A percentile compares a stretch with the other conserved stretches of the same genome.
phyloP scores from a whole-genome alignment of 2,329 filamentous ascomycete genomes.

The Exophiala bonariae region DNA sequence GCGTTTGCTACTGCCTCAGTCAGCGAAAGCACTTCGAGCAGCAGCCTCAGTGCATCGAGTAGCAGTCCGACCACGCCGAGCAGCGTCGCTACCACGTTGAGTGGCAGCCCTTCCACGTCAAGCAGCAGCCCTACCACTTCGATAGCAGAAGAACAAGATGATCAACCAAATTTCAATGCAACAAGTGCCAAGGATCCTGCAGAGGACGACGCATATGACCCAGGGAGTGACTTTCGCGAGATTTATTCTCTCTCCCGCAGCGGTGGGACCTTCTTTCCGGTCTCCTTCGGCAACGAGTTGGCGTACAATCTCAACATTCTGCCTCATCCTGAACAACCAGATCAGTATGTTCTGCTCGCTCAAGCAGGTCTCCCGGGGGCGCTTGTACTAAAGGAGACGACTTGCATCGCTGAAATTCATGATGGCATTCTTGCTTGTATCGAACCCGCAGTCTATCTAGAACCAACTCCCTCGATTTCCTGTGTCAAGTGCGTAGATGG shows the following conservation, averaged over 20 bases:
- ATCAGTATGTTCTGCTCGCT: slow-evolving; percentile 54
- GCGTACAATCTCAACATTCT: slow-evolving; percentile 59
- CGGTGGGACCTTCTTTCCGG: slow-evolving; percentile 49
- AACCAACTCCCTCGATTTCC: not conserved
- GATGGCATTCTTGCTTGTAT: slow-evolving; percentile 10
- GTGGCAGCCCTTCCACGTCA: no score
- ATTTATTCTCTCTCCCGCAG: slow-evolving; percentile 49
- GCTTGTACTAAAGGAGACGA: slow-evolving; percentile 32
- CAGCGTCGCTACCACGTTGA: no score
- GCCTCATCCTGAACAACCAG: slow-evolving; percentile 50
- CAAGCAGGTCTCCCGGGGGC: slow-evolving; percentile 40
- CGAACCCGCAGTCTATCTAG: not conserved
- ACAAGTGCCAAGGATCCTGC: no score
- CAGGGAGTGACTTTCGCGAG: slow-evolving; percentile 20
- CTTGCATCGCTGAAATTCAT: slow-evolving; percentile 51
- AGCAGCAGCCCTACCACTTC: no score
- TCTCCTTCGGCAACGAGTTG: slow-evolving; percentile 45
- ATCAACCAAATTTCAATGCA: no score
- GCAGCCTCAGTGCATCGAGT: no score
- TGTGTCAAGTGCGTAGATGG: not conserved
- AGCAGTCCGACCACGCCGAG: no score
- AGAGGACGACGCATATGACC: no score
- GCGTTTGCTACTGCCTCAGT: no score
- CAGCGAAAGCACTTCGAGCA: no score
- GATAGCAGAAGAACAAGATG: no score